Conservation (phyloP, 116 monocot species). For the Trichopus zeylanicus region DNA sequence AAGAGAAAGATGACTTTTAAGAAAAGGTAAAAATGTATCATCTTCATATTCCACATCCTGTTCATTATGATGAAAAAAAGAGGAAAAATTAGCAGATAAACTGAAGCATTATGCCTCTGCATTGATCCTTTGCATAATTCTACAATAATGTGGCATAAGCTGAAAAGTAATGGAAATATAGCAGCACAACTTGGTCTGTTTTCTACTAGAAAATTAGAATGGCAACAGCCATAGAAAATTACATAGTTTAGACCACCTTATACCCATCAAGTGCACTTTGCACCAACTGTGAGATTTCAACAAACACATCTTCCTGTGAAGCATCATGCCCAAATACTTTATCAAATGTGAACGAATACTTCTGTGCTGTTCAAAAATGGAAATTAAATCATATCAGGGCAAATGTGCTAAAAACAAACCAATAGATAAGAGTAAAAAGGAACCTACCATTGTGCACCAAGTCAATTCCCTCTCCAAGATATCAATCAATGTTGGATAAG, state of each 20-base stretch:
- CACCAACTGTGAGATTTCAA: slow-evolving; percentile 84
- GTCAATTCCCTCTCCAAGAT: slow-evolving; percentile 67
- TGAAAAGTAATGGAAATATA: background rate
- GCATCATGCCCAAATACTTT: slow-evolving; percentile 67
- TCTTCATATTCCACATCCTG: no score
- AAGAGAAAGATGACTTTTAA: no score
- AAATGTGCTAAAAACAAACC: background rate
- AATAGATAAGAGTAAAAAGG: background rate
- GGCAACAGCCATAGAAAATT: background rate
- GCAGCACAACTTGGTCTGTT: background rate
- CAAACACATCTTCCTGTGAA: slow-evolving; percentile 74
- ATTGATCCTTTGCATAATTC: no score
- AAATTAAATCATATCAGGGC: background rate
- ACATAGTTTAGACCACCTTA: slow-evolving; percentile 33
- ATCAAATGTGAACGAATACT: slow-evolving; percentile 69
- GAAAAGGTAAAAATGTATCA: no score
- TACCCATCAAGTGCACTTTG: slow-evolving; percentile 93
- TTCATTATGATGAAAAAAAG: no score
- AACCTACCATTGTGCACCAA: slow-evolving; percentile 62
- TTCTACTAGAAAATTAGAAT: background rate
- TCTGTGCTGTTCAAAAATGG: slow-evolving; percentile 37
- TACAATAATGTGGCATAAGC: no score
- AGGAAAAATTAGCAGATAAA: no score
- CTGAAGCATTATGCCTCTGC: no score
- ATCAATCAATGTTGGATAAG: slow-evolving; percentile 70